Base-by-base conservation (phyloP, 2,329 filamentous ascomycete species). In the Phaeosphaeria sp. region DNA sequence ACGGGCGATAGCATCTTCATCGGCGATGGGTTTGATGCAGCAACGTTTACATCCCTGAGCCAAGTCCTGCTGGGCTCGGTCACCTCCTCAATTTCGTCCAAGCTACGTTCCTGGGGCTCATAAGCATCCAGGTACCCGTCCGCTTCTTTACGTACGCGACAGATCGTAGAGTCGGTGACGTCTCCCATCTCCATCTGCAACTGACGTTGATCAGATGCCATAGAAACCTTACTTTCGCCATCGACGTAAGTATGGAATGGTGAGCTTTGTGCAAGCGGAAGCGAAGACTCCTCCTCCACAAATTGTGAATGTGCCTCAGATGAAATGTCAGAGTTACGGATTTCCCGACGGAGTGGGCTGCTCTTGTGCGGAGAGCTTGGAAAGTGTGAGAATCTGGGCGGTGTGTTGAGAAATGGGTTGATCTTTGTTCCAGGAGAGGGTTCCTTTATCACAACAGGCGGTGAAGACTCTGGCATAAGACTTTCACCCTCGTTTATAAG, bases 101-200 rank as follows among this genome's bases (percentile, higher is more conserved):
- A 56, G 6, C 67, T 69, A 13, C 69, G 72, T 22, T 74, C 65
- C 54, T 73, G 74, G 6, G 66, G 59, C 44, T 72, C 68, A 50
- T 76, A 77, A 1, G 73, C 73, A 9, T 73, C 62, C 1, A 73
- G 67, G 48, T 74, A 74, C 15, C 64, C 72, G 52, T 76, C 67
- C 2, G 72, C 72, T 47, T 77, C 72, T 18, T 69, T 63, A 11
- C 73, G 73, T 21, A 77, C 59, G 23, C 66, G 67, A 18, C 70
- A 61, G 21, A 77, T 62, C 25, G 70, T 75, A 2, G 67, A 68
- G 10, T 62, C 58, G 6, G 69, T 72, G 7, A 52, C 46, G 10
- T 59, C 70, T 39, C 68, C 70, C 66, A 75, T 74, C 52, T 76
- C 74, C 13, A 62, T 53, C 11, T 62, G 64, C 17, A 77, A 46